Evolutionary conservation across 148 eudicot species (phyloP).

Genomic region (Rhododendron mucronatum): DNA sequence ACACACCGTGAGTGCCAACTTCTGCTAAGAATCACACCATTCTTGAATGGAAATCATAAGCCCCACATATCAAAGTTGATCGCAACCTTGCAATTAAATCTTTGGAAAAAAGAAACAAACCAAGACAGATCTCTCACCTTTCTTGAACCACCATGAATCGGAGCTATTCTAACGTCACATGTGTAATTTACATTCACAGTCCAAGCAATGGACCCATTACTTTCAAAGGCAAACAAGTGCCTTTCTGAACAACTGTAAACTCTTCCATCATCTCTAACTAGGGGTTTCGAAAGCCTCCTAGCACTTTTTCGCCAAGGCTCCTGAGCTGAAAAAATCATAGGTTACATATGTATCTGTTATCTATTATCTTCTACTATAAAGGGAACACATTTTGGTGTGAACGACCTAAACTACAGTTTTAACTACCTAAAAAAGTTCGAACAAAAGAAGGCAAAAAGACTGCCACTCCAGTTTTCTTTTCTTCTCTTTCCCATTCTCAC

Average conservation of each 20-base stretch:
- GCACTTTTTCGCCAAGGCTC: slow-evolving; percentile 30
- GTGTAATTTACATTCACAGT: slow-evolving; percentile 53
- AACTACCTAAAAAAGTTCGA: neutral
- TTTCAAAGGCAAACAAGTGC: slow-evolving; percentile 56
- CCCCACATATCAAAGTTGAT: neutral
- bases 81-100: neutral
- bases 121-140: slow-evolving; percentile 34
- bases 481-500: neutral
- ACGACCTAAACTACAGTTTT: neutral
- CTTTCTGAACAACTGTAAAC: slow-evolving; percentile 63
- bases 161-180: slow-evolving; percentile 56
- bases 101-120: neutral
- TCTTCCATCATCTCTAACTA: slow-evolving; percentile 58
- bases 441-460: neutral
- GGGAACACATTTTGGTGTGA: neutral
- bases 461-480: neutral
- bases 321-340: slow-evolving; percentile 26
- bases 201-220: slow-evolving; percentile 74
- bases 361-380: neutral
- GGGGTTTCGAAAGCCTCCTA: slow-evolving; percentile 61
- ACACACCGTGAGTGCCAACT: neutral
- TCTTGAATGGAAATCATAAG: neutral
- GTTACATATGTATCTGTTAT: neutral
- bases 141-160: slow-evolving; percentile 61
- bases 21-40: neutral